These are phyloP conservation scores for Stenocarpella maydis DNA, from an alignment of 2,329 filamentous ascomycete genomes.

Conservation along the genomic window DNA sequence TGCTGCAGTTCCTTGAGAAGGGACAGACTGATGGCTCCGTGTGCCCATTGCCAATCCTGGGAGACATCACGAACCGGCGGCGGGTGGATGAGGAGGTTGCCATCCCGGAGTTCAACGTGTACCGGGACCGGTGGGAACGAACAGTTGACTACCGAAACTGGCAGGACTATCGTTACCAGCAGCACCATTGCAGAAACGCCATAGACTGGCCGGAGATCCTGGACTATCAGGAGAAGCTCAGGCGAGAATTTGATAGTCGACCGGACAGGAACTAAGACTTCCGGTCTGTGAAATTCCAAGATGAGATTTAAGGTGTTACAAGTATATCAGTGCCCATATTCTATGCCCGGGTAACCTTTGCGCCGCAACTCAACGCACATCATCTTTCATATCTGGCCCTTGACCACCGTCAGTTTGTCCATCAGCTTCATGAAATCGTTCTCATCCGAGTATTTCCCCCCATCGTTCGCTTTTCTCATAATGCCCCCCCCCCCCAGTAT, in stretches of 20 bases:
- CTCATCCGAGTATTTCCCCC: no score
- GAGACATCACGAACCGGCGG: neutral
- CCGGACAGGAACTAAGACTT: neutral
- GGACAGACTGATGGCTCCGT: neutral
- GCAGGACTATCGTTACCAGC: neutral
- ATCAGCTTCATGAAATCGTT: no score
- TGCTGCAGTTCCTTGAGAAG: neutral
- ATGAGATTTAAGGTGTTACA: neutral
- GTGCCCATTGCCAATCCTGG: conserved; percentile 1
- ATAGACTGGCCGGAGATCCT: conserved; percentile 1
- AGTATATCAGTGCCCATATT: neutral
- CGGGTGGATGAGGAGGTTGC: conserved; percentile 18
- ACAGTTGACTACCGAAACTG: neutral
- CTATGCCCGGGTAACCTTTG: neutral
- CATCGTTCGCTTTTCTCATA: no score
- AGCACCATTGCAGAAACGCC: neutral
- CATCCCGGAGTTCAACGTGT: conserved; percentile 10
- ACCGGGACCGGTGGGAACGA: conserved; percentile 21
- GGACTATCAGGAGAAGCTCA: neutral
- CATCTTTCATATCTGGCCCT: no score
- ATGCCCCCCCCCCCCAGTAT: no score
- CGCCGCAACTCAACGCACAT: no score
- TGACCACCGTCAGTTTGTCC: no score
- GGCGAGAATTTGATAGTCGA: neutral
- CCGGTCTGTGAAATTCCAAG: neutral